Evolutionary conservation across 1,139 yeast species (phyloP).

Genomic region (Arxiozyma bovina): DNA sequence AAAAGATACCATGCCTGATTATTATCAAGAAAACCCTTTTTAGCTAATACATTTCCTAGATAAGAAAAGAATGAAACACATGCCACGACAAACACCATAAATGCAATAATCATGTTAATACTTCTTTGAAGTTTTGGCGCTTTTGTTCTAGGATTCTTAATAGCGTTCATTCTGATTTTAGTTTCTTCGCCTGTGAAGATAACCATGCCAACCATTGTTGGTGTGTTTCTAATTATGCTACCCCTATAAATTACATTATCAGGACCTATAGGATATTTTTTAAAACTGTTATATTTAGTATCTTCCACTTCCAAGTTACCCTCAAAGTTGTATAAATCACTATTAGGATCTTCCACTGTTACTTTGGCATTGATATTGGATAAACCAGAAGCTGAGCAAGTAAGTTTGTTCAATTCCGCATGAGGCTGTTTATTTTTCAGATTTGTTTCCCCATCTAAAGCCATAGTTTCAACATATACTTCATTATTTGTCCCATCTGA

Average conservation of each 20-base stretch:
- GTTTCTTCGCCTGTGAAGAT: slow-evolving; percentile 94
- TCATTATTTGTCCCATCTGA: slow-evolving; percentile 61
- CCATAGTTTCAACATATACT: slow-evolving; percentile 91
- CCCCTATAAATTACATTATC: slow-evolving; percentile 86
- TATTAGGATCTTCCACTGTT: slow-evolving; percentile 82
- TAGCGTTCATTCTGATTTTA: slow-evolving; percentile 90
- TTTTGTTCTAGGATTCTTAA: slow-evolving; percentile 79
- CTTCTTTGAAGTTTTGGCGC: slow-evolving; percentile 84
- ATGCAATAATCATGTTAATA: slow-evolving; percentile 72
- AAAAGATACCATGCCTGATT: slow-evolving; percentile 64
- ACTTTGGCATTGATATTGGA: slow-evolving; percentile 44
- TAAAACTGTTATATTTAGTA: slow-evolving; percentile 20
- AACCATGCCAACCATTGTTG: slow-evolving; percentile 64
- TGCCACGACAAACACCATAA: slow-evolving; percentile 80
- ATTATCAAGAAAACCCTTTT: slow-evolving; percentile 34
- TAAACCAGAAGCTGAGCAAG: slow-evolving; percentile 45
- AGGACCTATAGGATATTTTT: slow-evolving; percentile 55
- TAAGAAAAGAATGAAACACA: slow-evolving; percentile 70
- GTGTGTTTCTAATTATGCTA: slow-evolving; percentile 76
- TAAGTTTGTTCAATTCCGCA: slow-evolving; percentile 44
- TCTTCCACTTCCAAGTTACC: slow-evolving; percentile 45
- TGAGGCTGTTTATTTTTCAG: slow-evolving; percentile 68
- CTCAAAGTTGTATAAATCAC: slow-evolving; percentile 84
- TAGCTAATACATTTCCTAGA: slow-evolving; percentile 58
- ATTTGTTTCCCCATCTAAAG: slow-evolving; percentile 93